Conservation (phyloP, 192 early-diverging fungal species). For the Jimgerdemannia lactiflua region DNA sequence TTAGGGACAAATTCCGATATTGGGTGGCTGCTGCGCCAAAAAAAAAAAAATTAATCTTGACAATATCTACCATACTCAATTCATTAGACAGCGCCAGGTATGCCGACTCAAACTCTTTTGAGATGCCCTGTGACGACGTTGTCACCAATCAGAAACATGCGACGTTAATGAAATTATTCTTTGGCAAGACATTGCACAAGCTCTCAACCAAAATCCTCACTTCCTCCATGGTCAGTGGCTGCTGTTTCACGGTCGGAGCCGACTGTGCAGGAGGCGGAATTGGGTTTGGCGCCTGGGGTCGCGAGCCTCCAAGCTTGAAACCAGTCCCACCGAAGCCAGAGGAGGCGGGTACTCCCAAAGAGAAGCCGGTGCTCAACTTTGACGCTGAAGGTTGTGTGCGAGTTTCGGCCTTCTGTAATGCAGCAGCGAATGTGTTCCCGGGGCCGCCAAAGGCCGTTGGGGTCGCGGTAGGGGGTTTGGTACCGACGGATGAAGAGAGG, state of each 20-base stretch:
- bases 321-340: neutral
- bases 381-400: neutral
- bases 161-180: neutral
- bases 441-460: neutral
- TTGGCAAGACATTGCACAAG: neutral
- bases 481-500: too few species aligned
- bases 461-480: neutral
- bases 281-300: neutral
- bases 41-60: too few species aligned
- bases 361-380: neutral
- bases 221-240: neutral
- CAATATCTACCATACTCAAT: constrained; percentile 5
- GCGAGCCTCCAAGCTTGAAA: neutral
- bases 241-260: neutral
- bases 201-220: neutral
- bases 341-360: neutral
- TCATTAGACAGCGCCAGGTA: constrained; percentile 7
- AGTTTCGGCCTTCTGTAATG: neutral
- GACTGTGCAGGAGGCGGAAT: neutral
- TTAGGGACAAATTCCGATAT: neutral
- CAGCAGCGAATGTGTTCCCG: too few species aligned
- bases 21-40: neutral
- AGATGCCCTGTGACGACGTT: constrained; percentile 6
- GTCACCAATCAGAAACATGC: neutral
- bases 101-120: constrained; percentile 14